A percentile compares a stretch with the other conserved stretches of the same genome.
These are phyloP conservation scores for Linnemannia zychae DNA, from an alignment of 192 early-diverging fungal species.

Conservation along the genomic window DNA sequence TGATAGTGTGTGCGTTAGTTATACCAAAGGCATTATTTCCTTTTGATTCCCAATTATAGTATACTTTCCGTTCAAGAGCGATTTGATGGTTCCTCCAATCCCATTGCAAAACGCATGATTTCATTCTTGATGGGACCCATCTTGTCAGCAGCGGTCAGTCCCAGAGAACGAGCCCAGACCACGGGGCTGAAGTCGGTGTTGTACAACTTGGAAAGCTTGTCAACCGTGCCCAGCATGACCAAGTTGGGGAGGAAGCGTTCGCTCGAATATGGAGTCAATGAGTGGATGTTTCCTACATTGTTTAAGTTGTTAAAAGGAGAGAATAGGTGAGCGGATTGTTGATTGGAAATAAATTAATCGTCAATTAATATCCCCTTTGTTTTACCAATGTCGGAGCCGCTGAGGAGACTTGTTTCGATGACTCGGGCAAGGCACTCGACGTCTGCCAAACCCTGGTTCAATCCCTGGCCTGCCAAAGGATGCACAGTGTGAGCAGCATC, in stretches of 20 bases:
- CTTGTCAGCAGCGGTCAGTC: conserved; percentile 77
- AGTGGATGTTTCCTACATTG: conserved; percentile 69
- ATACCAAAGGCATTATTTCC: neutral
- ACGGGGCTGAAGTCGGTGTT: conserved; percentile 71
- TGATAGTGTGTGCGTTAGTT: neutral
- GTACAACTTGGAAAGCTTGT: conserved; percentile 87
- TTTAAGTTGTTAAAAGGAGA: too few relatives aligned
- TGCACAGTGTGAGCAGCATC: conserved; percentile 98
- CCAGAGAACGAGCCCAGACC: conserved; percentile 79
- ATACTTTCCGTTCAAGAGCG: neutral
- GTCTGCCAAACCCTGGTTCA: conserved; percentile 94
- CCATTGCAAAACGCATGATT: conserved; percentile 72
- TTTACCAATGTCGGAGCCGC: conserved; percentile 87
- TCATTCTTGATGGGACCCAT: conserved; percentile 74
- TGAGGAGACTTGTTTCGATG: conserved; percentile 72
- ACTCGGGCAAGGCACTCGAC: conserved; percentile 76
- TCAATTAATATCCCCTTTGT: neutral
- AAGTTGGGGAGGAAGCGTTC: conserved; percentile 87
- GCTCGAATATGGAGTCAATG: conserved; percentile 83
- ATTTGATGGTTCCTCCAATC: conserved; percentile 50
- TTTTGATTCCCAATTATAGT: neutral
- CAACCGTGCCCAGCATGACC: conserved; percentile 86
- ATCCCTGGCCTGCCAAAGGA: conserved; percentile 96
- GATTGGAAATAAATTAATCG: neutral
- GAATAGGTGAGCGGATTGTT: too few relatives aligned